Base-by-base conservation (phyloP, 495 filamentous ascomycete genomes). In the Aspergillus saccharolyticus region DNA sequence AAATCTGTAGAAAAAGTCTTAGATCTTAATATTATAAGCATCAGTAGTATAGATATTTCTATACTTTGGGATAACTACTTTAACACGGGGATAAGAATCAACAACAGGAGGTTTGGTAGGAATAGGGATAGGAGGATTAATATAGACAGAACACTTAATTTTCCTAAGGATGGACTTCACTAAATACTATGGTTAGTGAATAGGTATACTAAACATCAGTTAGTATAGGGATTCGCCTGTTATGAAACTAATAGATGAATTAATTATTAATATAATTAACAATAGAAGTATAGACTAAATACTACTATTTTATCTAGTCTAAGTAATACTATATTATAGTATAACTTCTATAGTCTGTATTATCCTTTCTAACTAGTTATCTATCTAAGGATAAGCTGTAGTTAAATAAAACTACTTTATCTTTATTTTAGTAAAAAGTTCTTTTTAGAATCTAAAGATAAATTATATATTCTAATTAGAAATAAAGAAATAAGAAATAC, bases 381-480 rank as follows among this genome's bases (percentile, higher is more conserved):
- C 19, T 9, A 12, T 51, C 20, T 51, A 24, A 53, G 2, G 7
- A 18, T 30, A 39, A 18, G 14, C 42, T 20, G 12, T 39, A 53
- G 14, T 21, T 42, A 39, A 17, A n/a, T 53, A 30, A 30, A 30
- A 39, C 10, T 42, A 18, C 20, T 18, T 42, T 42, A 9, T 20
- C 2, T 53, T 10, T 39, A 39, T 39, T 39, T 39, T 42, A 42
- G 25, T 42, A 19, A 33, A 19, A 20, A 17, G 12, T n/a, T 51
- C 30, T 28, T 51, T 51, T 51, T 51, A 51, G 6, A 24, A 17
- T 51, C 28, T 28, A 9, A 24, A 24, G 7, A 51, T 24, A 24
- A 51, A 51, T 8, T 51, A 24, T 51, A 51, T 51, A 51, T 51
- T 51, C 28, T 20, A 28, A 51, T 51, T 51, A 24, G 2, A 51